Percentiles rank a stretch among this genome's conserved stretches.
Evolutionary conservation across 2,329 filamentous ascomycete genomes (phyloP).

Genomic region (Aspergillus brunneoviolaceus): DNA sequence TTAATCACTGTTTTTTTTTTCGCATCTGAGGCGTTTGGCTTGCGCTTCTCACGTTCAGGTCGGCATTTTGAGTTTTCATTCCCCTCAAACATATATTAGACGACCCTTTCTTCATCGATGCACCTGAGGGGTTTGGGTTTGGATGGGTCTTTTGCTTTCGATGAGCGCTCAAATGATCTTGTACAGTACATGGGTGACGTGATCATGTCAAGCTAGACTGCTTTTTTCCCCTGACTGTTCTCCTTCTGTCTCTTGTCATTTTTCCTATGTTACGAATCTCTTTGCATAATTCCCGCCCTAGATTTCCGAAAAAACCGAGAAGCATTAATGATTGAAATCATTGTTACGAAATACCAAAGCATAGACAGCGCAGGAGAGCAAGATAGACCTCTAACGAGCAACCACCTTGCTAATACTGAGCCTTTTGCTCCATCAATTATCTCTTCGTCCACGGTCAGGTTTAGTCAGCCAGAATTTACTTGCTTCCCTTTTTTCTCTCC

Average conservation of each 20-base stretch:
- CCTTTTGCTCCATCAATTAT: too few species aligned
- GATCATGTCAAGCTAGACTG: conserved; percentile 22
- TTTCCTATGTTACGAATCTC: not conserved
- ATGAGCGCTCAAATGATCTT: conserved; percentile 14
- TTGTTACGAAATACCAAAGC: too few species aligned
- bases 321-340: not conserved
- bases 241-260: not conserved
- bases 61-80: not conserved
- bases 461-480: too few species aligned
- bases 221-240: not conserved
- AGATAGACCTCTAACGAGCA: too few species aligned
- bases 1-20: not conserved
- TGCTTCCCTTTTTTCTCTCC: too few species aligned
- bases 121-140: conserved; percentile 18
- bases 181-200: conserved; percentile 24
- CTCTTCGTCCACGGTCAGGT: too few species aligned
- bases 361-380: too few species aligned
- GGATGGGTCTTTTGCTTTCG: not conserved
- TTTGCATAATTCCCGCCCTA: not conserved
- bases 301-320: not conserved
- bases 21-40: conserved; percentile 23
- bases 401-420: too few species aligned
- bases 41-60: conserved; percentile 3
- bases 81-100: conserved; percentile 1
- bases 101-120: conserved; percentile 8